Base-by-base conservation (phyloP, 345 rosid genomes). In the Anacardium occidentale region DNA sequence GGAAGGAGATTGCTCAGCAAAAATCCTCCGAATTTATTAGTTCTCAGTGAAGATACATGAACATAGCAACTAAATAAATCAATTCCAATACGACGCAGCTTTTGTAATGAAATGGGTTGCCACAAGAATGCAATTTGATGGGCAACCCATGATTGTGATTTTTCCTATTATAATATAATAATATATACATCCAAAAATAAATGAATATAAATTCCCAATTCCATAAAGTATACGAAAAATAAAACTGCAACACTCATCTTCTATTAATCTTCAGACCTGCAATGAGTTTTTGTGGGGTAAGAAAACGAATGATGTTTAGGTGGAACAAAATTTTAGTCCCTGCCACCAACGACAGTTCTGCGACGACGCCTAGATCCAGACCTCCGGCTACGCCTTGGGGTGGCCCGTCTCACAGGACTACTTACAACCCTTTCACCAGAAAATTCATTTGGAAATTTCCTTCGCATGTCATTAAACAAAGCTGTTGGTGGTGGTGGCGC, bases 321-420 rank as follows among this genome's bases (percentile, higher is more conserved):
- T 59, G 47, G 56, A 71, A 69, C 77, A 75, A 79, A 81, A 72
- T 69, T 77, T 74, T 64, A 78, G 59, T 85, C 88, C 80, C 57
- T 78, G 66, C 58, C 70, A 25, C 84, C 78, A 0, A 74, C 78
- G 17, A 40, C 79, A 42, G 83, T 84, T 83, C 85, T 94, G 52
- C 94, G 87, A 67, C 84, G 97, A 45, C 87, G 92, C 76, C 93
- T 87, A 22, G 90, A 74, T 47, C 85, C 74, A 0, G 91, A 85
- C 85, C 91, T 77, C 76, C 86, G 80, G 63, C 90, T 82, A 10
- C 87, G 96, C 83, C 86, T 87, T 26, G 80, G 69, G 20, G 83
- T 76, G 62, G 62, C 69, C 71, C 76, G 83, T 58, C 79, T 82
- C 44, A 76, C 66, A 1, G 81, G 84, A 68, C 50, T 29, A 66